Evolutionary conservation across 192 early-diverging fungal species (phyloP).

Genomic region (Coemansia sp.): DNA sequence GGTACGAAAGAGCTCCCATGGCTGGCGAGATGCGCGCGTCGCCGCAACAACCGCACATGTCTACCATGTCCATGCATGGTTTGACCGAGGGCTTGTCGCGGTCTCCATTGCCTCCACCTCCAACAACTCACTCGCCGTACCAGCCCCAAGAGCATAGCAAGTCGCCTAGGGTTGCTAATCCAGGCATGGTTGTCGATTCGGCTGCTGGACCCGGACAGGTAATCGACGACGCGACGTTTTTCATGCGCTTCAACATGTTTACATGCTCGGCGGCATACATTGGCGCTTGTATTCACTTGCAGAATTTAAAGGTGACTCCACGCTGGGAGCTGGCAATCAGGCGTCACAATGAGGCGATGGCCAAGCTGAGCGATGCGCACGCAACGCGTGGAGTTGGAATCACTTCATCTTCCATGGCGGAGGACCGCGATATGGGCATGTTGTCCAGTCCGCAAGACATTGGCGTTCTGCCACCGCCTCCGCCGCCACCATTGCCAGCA

Average conservation of each 20-base stretch:
- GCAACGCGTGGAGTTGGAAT: conserved; percentile 3
- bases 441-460: conserved; percentile 30
- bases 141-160: conserved; percentile 17
- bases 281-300: conserved; percentile 43
- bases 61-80: conserved; percentile 7
- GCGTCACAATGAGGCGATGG: conserved; percentile 23
- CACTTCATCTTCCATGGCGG: neutral
- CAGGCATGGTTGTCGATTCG: conserved; percentile 25
- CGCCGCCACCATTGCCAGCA: conserved; percentile 28
- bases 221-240: conserved; percentile 43
- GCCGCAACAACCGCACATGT: conserved; percentile 21
- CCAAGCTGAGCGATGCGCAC: conserved; percentile 28
- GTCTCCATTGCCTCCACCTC: neutral
- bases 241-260: conserved; percentile 46
- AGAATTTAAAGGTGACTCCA: conserved; percentile 37
- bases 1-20: conserved; percentile 15
- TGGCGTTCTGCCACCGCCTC: conserved; percentile 29
- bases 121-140: conserved; percentile 14
- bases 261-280: conserved; percentile 29
- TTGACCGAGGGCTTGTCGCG: neutral
- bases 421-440: conserved; percentile 24
- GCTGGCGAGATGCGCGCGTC: conserved; percentile 27
- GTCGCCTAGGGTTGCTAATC: conserved; percentile 6
- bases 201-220: conserved; percentile 27
- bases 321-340: conserved; percentile 36